phyloP scores from a whole-genome alignment of 768 basidiomycete species.

The Leucosporidium yakuticum region DNA sequence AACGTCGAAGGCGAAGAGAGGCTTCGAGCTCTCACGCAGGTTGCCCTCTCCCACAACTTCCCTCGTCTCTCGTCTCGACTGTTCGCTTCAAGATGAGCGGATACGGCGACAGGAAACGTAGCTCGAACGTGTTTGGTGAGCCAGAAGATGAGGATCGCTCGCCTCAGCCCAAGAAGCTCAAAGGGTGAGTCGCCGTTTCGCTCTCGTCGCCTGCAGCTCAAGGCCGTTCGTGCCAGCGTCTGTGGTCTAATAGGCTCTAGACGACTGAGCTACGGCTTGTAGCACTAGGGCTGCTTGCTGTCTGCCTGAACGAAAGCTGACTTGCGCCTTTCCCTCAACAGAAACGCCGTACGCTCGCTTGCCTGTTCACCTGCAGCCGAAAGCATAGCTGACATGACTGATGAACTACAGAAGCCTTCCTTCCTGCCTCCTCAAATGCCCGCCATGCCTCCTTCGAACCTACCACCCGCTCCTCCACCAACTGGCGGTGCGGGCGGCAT shows the following conservation, averaged over 20 bases:
- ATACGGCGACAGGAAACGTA: constrained; percentile 21
- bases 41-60: not conserved
- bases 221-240: no score
- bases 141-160: not conserved
- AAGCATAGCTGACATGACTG: not conserved
- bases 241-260: no score
- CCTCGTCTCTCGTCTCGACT: not conserved
- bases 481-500: constrained; percentile 59
- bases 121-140: constrained; percentile 27
- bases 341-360: not conserved
- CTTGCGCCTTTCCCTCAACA: not conserved
- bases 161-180: constrained; percentile 23
- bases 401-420: not conserved
- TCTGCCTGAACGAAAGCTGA: no score
- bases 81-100: not conserved
- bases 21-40: not conserved
- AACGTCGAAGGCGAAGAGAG: not conserved
- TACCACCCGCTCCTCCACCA: constrained; percentile 10
- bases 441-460: constrained; percentile 15
- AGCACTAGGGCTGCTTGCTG: no score
- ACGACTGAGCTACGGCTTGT: no score
- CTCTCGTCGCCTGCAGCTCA: not conserved
- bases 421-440: constrained; percentile 16
- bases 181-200: constrained; percentile 17
- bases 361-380: not conserved